Evolutionary conservation across 768 basidiomycete species (phyloP).

Genomic region (Pleurotus platypus): DNA sequence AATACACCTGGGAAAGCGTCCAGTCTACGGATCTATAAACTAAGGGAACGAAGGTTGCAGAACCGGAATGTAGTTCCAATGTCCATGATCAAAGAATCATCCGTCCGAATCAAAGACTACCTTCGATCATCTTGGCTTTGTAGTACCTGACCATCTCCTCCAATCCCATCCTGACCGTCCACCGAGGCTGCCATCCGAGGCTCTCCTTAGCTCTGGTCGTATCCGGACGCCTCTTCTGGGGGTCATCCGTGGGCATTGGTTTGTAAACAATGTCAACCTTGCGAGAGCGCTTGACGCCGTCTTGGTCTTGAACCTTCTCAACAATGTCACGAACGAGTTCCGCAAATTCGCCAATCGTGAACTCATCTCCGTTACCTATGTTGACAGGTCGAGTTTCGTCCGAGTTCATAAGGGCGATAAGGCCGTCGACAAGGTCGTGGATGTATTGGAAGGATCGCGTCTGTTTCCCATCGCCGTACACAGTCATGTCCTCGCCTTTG

Average conservation of each 20-base stretch:
- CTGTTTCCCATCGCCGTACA: constrained; percentile 91
- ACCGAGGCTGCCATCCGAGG: constrained; percentile 88
- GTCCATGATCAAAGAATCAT: too few relatives aligned
- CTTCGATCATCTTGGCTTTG: constrained; percentile 85
- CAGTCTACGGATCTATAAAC: too few relatives aligned
- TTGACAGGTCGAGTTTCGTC: constrained; percentile 92
- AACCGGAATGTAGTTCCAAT: too few relatives aligned
- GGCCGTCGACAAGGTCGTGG: constrained; percentile 93
- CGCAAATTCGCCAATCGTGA: constrained; percentile 93
- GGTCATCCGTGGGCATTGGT: constrained; percentile 89
- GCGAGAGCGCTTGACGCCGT: constrained; percentile 49
- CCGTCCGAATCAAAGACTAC: constrained; percentile 47
- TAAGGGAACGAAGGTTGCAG: too few relatives aligned
- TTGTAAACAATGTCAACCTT: constrained; percentile 71
- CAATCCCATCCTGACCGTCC: constrained; percentile 89
- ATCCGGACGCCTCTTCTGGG: constrained; percentile 91
- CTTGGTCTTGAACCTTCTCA: constrained; percentile 86
- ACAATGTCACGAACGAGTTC: constrained; percentile 90
- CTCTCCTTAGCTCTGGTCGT: constrained; percentile 84
- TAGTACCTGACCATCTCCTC: constrained; percentile 96
- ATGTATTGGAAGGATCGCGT: constrained; percentile 98
- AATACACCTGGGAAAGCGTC: too few relatives aligned
- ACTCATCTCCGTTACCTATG: constrained; percentile 94
- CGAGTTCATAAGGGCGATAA: constrained; percentile 94
- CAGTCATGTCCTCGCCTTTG: constrained; percentile 94